These are phyloP conservation scores for Aspergillus awamori DNA, from an alignment of 2,329 filamentous ascomycete species.

Conservation along the genomic window DNA sequence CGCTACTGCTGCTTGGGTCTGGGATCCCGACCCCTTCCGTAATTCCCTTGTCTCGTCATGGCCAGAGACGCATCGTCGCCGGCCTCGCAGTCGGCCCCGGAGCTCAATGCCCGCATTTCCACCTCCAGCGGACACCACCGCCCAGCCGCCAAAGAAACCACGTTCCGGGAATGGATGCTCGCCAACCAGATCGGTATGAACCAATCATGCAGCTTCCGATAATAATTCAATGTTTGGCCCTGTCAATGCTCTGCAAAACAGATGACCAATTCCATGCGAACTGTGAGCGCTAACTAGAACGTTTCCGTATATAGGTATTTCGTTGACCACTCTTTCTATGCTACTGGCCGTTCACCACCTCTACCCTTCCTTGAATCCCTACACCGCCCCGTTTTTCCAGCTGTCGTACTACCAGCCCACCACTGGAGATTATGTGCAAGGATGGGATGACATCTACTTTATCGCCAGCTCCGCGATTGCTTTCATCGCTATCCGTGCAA, in stretches of 20 bases:
- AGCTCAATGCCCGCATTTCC: slow-evolving; percentile 48
- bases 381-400: slow-evolving; percentile 85
- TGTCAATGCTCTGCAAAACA: neutral
- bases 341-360: slow-evolving; percentile 79
- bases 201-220: neutral
- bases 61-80: slow-evolving; percentile 36
- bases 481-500: slow-evolving; percentile 83
- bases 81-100: slow-evolving; percentile 33
- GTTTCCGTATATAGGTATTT: slow-evolving; percentile 63
- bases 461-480: slow-evolving; percentile 78
- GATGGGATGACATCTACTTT: slow-evolving; percentile 77
- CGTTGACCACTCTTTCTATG: slow-evolving; percentile 80
- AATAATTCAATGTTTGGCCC: neutral
- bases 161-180: slow-evolving; percentile 65
- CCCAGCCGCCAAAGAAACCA: slow-evolving; percentile 40
- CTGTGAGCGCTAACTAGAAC: slow-evolving; percentile 3
- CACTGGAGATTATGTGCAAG: slow-evolving; percentile 72
- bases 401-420: slow-evolving; percentile 78
- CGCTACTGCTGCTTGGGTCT: slow-evolving; percentile 14
- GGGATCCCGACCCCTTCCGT: slow-evolving; percentile 6
- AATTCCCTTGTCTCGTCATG: slow-evolving; percentile 30
- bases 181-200: slow-evolving; percentile 77
- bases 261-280: neutral
- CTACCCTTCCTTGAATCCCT: slow-evolving; percentile 76
- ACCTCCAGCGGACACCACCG: slow-evolving; percentile 32